Evolutionary conservation across 106 monocot species (phyloP).

Genomic region (Phalaenopsis equestris): DNA sequence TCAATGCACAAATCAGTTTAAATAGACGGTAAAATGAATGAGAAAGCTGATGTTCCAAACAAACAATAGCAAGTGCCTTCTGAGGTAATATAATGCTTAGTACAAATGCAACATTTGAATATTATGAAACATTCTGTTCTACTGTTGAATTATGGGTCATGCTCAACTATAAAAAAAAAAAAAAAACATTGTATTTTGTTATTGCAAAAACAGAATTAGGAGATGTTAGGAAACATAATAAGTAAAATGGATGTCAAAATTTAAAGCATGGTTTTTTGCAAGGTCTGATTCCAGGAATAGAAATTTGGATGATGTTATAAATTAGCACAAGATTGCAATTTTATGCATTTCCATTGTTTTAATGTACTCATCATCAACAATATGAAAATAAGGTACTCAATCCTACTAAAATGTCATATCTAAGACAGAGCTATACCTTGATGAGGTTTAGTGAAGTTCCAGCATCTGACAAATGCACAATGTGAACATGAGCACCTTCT

Average conservation of each 20-base stretch:
- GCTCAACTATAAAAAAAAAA: background rate
- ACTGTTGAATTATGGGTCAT: background rate
- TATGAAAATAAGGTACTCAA: too few relatives aligned
- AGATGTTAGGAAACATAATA: background rate
- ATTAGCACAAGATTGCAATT: background rate
- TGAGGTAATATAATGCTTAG: background rate
- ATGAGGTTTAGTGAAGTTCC: constrained; percentile 77
- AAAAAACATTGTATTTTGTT: background rate
- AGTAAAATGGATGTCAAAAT: background rate
- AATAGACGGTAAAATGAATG: background rate
- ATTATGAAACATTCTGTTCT: background rate
- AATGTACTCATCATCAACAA: too few relatives aligned
- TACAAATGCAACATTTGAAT: background rate
- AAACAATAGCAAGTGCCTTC: background rate
- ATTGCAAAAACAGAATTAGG: background rate
- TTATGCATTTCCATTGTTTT: background rate
- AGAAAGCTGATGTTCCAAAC: background rate
- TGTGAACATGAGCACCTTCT: constrained; percentile 93
- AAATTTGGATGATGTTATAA: background rate
- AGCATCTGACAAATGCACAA: constrained; percentile 95
- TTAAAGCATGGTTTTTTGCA: background rate
- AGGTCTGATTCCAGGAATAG: background rate
- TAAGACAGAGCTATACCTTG: constrained; percentile 34
- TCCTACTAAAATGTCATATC: background rate
- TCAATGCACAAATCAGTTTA: background rate